Percentiles rank a stretch among this genome's conserved stretches.
phyloP scores from a whole-genome alignment of 768 basidiomycete genomes.

The Russula emetica region DNA sequence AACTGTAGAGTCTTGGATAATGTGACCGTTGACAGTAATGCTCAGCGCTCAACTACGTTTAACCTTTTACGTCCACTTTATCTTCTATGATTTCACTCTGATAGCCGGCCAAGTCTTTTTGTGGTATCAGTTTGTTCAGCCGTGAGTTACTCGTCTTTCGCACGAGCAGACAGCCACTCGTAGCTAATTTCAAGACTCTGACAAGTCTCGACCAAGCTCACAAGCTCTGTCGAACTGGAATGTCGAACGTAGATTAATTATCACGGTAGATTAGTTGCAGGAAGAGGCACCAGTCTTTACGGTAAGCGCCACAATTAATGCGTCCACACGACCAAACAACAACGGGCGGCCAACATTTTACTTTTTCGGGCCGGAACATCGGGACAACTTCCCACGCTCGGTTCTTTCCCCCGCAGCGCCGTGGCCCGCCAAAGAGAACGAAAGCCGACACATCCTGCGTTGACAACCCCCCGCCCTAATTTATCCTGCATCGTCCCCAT shows the following conservation, averaged over 20 bases:
- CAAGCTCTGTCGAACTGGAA: not conserved
- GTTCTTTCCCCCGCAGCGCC: slow-evolving; percentile 29
- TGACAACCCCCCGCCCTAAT: slow-evolving; percentile 27
- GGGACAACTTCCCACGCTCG: slow-evolving; percentile 28
- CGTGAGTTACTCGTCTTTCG: not conserved
- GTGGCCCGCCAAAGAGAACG: slow-evolving; percentile 29
- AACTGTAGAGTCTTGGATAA: not conserved
- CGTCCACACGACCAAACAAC: slow-evolving; percentile 25
- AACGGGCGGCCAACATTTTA: slow-evolving; percentile 24
- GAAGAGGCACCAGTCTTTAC: not conserved
- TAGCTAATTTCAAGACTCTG: not conserved
- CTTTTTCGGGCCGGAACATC: slow-evolving; percentile 26
- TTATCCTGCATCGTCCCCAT: slow-evolving; percentile 32
- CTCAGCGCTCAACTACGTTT: not conserved
- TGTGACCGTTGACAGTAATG: not conserved
- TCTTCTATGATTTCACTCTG: not conserved
- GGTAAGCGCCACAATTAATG: slow-evolving; percentile 23
- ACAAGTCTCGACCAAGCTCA: not conserved
- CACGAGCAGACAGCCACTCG: not conserved
- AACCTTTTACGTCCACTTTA: not conserved
- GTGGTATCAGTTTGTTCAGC: no score
- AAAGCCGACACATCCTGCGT: slow-evolving; percentile 27
- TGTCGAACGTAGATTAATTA: slow-evolving; percentile 6
- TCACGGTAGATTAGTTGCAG: slow-evolving; percentile 9
- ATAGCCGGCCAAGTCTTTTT: not conserved